Evolutionary conservation across 176 grass and related monocot genomes (phyloP), one percentile per base, ranked within the genome.

Genomic region (Rhipidocladum racemiflorum): DNA sequence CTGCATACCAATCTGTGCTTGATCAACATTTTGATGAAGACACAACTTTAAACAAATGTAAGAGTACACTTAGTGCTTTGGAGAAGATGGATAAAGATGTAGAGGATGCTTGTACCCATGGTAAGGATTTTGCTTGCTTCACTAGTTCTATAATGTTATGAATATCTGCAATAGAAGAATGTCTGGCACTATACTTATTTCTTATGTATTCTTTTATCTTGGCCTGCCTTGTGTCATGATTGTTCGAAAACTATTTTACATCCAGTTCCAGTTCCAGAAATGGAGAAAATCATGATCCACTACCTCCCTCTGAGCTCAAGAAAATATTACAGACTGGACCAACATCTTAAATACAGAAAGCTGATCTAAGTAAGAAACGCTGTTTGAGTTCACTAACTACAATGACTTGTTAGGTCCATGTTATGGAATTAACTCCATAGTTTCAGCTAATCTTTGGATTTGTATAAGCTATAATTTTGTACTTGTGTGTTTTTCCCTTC

Each of bases 11-110:
- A 80, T 87, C 77, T 57, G 80, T 95, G 51, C 74, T 95, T 83
- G 89, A 91, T 72, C 85, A 93, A 67, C 85, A 84, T 88, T 91
- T 88, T 75, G 92, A 78, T 21, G 96, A 99, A 93, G 90, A 91
- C 59, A 86, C 79, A 16, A 76, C 84, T 54, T 85, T 99, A 79
- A 91, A 89, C 63, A 99, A 95, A 87, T 95, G 88, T 45, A 90
- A 84, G 56, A 85, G 29, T 78, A 69, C 87, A 63, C 69, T 90
- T 85, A 50, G 21, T 75, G 61, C 83, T 87, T 76, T 93, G 83
- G 92, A 93, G 79, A 93, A 79, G 68, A 91, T 99, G 32, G 86
- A 87, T 82, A 95, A 88, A 89, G 85, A 88, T 76, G 69, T 91
- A 66, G 82, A 88, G 17, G 80, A 91, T 84, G 89, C 89, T 85